Conservation (phyloP, 2,329 filamentous ascomycete species). For the Cytospora schulzeri region DNA sequence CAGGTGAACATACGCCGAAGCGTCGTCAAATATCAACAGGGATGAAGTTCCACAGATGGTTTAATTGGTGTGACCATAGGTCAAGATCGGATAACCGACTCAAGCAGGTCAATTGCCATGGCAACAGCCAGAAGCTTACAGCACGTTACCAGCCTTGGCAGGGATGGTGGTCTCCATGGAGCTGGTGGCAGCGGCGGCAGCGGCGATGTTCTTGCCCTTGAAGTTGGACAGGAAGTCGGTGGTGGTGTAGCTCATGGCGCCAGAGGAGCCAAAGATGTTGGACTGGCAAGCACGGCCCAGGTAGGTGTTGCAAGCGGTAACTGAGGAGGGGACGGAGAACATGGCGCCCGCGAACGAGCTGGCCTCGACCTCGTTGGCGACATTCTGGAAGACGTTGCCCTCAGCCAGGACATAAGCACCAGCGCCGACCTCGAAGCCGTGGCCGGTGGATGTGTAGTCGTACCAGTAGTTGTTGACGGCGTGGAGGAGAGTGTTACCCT, state of each 20-base stretch:
- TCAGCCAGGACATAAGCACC: slow-evolving; percentile 53
- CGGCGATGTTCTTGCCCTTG: slow-evolving; percentile 28
- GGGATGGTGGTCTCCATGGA: slow-evolving; percentile 18
- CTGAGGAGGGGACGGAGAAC: slow-evolving; percentile 34
- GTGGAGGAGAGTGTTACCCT: slow-evolving; percentile 58
- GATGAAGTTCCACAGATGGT: neutral
- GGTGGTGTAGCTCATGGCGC: slow-evolving; percentile 17
- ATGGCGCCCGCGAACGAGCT: slow-evolving; percentile 28
- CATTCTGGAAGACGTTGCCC: slow-evolving; percentile 61
- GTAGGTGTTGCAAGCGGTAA: slow-evolving; percentile 43
- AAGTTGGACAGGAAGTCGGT: slow-evolving; percentile 27
- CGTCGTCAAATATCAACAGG: neutral
- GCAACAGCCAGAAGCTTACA: neutral
- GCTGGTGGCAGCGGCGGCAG: slow-evolving; percentile 19
- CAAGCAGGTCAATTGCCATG: neutral
- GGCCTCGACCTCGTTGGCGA: slow-evolving; percentile 45
- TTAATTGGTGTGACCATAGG: neutral
- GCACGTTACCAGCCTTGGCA: slow-evolving; percentile 22
- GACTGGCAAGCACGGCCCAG: slow-evolving; percentile 53
- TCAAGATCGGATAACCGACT: neutral
- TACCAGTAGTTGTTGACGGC: slow-evolving; percentile 66
- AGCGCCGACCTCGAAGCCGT: slow-evolving; percentile 56
- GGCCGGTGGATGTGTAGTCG: slow-evolving; percentile 47
- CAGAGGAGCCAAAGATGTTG: slow-evolving; percentile 41
- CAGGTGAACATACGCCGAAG: neutral